Base-by-base conservation (phyloP, 805 yeast genomes). In the Yarrowia deformans region DNA sequence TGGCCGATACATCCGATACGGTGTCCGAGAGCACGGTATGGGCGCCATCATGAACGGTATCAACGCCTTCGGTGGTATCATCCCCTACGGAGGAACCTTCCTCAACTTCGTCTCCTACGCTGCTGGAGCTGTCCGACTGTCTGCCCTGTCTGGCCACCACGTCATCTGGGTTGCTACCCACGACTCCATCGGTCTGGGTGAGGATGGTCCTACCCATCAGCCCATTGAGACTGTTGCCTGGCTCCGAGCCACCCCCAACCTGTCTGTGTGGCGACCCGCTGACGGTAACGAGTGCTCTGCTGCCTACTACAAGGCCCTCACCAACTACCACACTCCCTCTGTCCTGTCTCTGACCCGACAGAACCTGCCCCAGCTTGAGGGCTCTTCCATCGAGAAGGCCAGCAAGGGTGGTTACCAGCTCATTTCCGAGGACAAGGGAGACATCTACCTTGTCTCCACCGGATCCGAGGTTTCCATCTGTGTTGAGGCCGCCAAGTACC, bases 11-110 rank as follows among this genome's bases (percentile, higher is more conserved):
- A 85, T 93, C 81, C 89, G 97, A 84, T 94, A 90, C 80, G 98
- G 98, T 87, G 97, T 94, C 72, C 89, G 98, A 83, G 98, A 94
- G 85, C 98, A 94, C 82, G 98, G 91, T 80, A 93, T 94, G 98
- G 97, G 97, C 82, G 97, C 97, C 73, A 90, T 93, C 80, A 86
- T 93, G 88, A 94, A 94, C 83, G 98, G 98, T 88, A 80, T 64
- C 76, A 81, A 56, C 76, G 83, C 49, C 81, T 80, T 70, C 71
- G 88, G 88, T 73, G 91, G 91, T 84, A 87, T 84, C 85, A 90
- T 88, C 81, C 89, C 93, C 75, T 93, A 88, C 84, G 97, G 97
- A 81, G 98, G 97, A 82, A 94, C 99, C 78, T 94, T 94, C 93
- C 85, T 94, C 81, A 94, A 95, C 88, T 94, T 94, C 76, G 90